Base-by-base conservation (phyloP, 257 asterid species). In the Jasminum sambac region DNA sequence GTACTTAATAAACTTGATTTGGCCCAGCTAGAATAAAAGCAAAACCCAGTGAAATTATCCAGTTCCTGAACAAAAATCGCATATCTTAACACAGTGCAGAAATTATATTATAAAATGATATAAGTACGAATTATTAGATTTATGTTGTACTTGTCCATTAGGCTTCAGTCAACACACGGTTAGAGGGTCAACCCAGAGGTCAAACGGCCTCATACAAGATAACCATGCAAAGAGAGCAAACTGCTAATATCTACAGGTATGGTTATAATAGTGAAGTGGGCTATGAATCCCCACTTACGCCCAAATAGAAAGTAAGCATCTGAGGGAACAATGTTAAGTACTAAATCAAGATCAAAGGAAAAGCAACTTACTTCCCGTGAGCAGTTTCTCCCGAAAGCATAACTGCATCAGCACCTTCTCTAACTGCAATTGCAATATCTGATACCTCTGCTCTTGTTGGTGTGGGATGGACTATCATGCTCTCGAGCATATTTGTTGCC, bases 311-410 rank as follows among this genome's bases (percentile, higher is more conserved):
- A 55, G 9, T 55, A 21, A 19, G 36, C 23, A 5, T 9, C 21
- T 55, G 21, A 13, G 0, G 62, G 26, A 19, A 12, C 58, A 16
- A 52, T 19, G 23, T 30, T 52, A 52, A 19, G 14, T 52, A 9
- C 36, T 55, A 55, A 55, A 55, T 8, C 12, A 55, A 10, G 62
- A 55, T 5, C 39, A 24, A 66, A 63, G 46, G 68, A 57, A 69
- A 36, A 41, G 52, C 25, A 40, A 72, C 96, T 87, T 76, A 94
- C 99, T 89, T 94, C 73, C 99, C 99, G 48, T 94, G 96, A 36
- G 99, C 99, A 65, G 99, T 94, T 91, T 94, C 99, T 79, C 99
- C 99, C 43, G 99, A 94, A 76, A 91, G 99, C 99, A 94, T 94
- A 76, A 94, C 91, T n/a, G 97, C 97, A 82, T 94, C 99, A 26